Evolutionary conservation across 1,284 basidiomycete species (phyloP).

Genomic region (Termitomyces sp.): DNA sequence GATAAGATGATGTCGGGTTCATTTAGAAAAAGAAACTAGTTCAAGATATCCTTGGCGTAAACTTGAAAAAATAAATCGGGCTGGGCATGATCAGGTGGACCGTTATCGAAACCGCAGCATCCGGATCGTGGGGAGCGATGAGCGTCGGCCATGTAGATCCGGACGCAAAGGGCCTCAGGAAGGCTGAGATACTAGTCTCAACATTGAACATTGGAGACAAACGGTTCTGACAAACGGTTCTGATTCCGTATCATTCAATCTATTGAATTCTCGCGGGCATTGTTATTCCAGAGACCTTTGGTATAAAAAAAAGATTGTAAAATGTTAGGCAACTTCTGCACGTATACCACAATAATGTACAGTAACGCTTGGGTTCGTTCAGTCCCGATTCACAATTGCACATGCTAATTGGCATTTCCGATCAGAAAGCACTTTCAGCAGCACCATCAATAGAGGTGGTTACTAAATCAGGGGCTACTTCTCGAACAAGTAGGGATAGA

Average conservation of each 20-base stretch:
- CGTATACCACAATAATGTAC: not conserved
- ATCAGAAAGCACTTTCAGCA: not conserved
- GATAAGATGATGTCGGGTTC: not conserved
- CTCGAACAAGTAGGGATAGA: constrained; percentile 1
- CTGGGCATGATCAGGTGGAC: not conserved
- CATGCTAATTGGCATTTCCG: not conserved
- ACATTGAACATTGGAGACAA: not conserved
- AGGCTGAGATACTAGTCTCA: not conserved
- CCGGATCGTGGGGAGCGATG: not conserved
- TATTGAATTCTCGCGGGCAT: not conserved
- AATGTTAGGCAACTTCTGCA: not conserved
- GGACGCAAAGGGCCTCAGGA: not conserved
- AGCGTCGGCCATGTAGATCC: not conserved
- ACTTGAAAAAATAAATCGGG: not conserved
- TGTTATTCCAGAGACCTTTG: not conserved
- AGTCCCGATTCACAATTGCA: not conserved
- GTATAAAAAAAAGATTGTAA: not conserved
- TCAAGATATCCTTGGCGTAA: not conserved
- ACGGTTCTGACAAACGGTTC: not conserved
- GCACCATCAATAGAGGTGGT: not conserved
- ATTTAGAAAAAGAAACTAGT: not conserved
- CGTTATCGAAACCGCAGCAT: not conserved
- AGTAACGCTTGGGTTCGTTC: not conserved
- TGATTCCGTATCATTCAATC: not conserved
- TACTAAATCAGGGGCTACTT: not conserved